Percentiles rank a stretch among this genome's conserved stretches.
phyloP scores from a whole-genome alignment of 495 filamentous ascomycete genomes.

The Aspergillus incahuasiensis region DNA sequence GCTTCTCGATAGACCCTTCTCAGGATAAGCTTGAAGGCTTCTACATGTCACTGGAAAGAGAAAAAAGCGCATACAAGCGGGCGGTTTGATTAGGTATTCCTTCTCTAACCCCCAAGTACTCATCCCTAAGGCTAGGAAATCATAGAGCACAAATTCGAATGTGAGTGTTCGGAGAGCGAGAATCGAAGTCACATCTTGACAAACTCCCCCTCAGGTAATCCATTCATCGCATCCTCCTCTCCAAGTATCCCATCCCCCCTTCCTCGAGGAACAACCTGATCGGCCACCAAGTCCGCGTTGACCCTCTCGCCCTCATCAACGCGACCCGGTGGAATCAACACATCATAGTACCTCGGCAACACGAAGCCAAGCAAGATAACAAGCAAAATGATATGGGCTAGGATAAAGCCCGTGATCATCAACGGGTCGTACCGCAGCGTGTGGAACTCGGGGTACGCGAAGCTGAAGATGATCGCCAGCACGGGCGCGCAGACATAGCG shows the following conservation, averaged over 20 bases:
- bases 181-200: not conserved
- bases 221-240: not conserved
- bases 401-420: slow-evolving; percentile 34
- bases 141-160: no score
- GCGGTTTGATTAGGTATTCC: no score
- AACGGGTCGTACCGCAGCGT: slow-evolving; percentile 34
- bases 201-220: not conserved
- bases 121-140: no score
- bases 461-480: slow-evolving; percentile 37
- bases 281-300: not conserved
- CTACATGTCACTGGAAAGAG: no score
- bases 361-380: slow-evolving; percentile 27
- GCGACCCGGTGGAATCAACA: slow-evolving; percentile 29
- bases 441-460: slow-evolving; percentile 37
- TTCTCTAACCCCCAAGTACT: no score
- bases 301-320: slow-evolving; percentile 19
- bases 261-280: not conserved
- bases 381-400: slow-evolving; percentile 28
- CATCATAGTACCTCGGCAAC: slow-evolving; percentile 32
- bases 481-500: slow-evolving; percentile 37
- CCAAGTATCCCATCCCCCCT: not conserved
- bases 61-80: no score
- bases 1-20: no score
- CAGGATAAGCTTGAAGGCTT: no score
- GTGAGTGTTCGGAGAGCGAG: no score